Base-by-base conservation (phyloP, 1,139 yeast genomes). In the Eremothecium coryli region DNA sequence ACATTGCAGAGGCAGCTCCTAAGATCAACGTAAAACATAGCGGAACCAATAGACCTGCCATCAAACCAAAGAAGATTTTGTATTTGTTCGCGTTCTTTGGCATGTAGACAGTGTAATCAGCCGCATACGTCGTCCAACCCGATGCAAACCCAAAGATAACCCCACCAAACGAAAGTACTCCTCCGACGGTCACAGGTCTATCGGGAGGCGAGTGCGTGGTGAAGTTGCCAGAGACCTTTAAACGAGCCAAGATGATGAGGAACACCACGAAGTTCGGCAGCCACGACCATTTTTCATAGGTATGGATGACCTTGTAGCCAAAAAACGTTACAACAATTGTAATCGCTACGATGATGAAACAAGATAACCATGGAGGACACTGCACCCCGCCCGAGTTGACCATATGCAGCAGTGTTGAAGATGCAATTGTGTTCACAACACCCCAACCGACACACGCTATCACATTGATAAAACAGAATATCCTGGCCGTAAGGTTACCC, bases 401-500 rank as follows among this genome's bases (percentile, higher is more conserved):
- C 56, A 82, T 75, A 60, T 80, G 77, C 46, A 86, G 67, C 52
- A 86, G 66, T 57, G 84, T 93, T 16, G 95, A 94, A 23, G 93
- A 76, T 18, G 86, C 81, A 74, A 86, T 82, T 44, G 85, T 82
- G 61, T 86, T 88, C 31, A 85, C 93, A 12, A 94, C 84, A 60
- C 93, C 86, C 96, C 96, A 86, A 45, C 96, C 96, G 43, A 86
- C 72, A 70, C 95, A 84, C 11, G 95, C 93, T 50, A 86, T 60
- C 50, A 78, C 73, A 56, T 86, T 86, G 52, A 86, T 68, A 28
- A 79, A 58, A 12, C 93, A 79, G 53, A 86, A 82, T 38, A 86
- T 66, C 56, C 94, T 71, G 61, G 82, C 78, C 33, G 82, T 77
- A 29, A 66, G 59, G 56, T 78, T 75, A 48, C 96, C 96, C 49